Evolutionary conservation across 495 filamentous ascomycete genomes (phyloP), one percentile per base, ranked within the genome.

Genomic region (Penicillium steckii): DNA sequence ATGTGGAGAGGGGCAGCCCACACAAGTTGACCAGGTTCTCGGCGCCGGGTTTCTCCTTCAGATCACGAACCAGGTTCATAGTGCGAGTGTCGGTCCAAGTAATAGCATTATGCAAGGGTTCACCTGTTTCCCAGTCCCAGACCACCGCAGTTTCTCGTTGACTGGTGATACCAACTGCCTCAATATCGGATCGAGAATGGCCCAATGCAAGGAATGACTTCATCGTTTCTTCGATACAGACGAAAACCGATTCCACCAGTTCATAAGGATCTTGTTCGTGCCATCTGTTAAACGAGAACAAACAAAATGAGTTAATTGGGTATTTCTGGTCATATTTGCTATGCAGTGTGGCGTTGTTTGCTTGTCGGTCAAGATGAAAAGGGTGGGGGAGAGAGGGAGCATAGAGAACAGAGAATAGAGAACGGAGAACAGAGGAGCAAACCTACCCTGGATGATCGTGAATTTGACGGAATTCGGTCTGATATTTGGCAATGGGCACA

Each of bases 41-140:
- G 26, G 91, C 85, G 35, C 79, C 84, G 9, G 76, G 67, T 42
- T 77, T 75, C 2, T 62, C 71, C 78, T 88, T 95, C 53, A 93
- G 72, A 57, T 93, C 87, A n/a, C 89, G 85, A 10, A 94, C 91
- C 44, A 97, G 70, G 17, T 77, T 72, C 41, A 82, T 82, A 45
- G 91, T 96, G 48, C 92, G 80, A 8, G 92, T 96, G 61, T 97
- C 92, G 38, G 93, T 87, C 92, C 92, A 97, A 24, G 90, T 93
- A 56, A 97, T 87, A 51, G 93, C 91, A 62, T 94, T 91, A 69
- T 90, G 83, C 17, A 97, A 74, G 1, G 91, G 82, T 61, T 96
- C 83, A 53, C 93, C 93, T 4, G 92, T 95, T 46, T 83, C 79
- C 62, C 76, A 85, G 65, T 97, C 91, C 93, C 93, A 97, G 18